These are phyloP conservation scores for Albatrellus ellisii DNA, from an alignment of 768 basidiomycete species.

Conservation along the genomic window DNA sequence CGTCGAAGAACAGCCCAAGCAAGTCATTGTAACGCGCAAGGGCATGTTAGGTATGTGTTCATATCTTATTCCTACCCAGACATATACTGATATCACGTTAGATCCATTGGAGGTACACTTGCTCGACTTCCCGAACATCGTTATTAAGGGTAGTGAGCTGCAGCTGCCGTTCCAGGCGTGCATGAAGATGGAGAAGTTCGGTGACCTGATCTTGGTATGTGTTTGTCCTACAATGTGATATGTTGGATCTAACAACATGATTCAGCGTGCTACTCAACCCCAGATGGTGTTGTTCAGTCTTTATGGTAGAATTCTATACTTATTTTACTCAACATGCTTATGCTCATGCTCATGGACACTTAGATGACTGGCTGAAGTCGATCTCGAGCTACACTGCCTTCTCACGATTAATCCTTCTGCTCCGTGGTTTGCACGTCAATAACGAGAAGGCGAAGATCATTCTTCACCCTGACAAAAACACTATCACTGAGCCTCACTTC, in stretches of 20 bases:
- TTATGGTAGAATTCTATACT: constrained; percentile 42
- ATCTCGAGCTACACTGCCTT: constrained; percentile 99
- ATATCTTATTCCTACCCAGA: constrained; percentile 1
- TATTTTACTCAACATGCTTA: background rate
- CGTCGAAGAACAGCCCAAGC: constrained; percentile 99
- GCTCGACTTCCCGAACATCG: constrained; percentile 99
- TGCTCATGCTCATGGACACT: constrained; percentile 4
- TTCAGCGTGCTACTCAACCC: constrained; percentile 86
- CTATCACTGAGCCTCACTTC: constrained; percentile 94
- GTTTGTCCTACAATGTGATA: background rate
- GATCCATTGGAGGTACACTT: constrained; percentile 96
- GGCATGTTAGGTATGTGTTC: constrained; percentile 81
- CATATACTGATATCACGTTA: constrained; percentile 17
- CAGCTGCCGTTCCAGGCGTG: constrained; percentile 99
- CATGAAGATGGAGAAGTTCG: constrained; percentile 99
- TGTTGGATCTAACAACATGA: constrained; percentile 6
- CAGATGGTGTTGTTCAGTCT: constrained; percentile 99
- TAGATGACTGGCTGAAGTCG: constrained; percentile 97
- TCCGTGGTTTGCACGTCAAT: constrained; percentile 96
- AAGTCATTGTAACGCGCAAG: constrained; percentile 98
- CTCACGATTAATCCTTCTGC: constrained; percentile 91
- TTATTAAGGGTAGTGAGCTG: constrained; percentile 97
- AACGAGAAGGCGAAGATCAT: constrained; percentile 99
- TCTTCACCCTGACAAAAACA: constrained; percentile 92
- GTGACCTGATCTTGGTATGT: constrained; percentile 81